phyloP scores from a whole-genome alignment of 257 asterid species.

The Nicotiana benthamiana region DNA sequence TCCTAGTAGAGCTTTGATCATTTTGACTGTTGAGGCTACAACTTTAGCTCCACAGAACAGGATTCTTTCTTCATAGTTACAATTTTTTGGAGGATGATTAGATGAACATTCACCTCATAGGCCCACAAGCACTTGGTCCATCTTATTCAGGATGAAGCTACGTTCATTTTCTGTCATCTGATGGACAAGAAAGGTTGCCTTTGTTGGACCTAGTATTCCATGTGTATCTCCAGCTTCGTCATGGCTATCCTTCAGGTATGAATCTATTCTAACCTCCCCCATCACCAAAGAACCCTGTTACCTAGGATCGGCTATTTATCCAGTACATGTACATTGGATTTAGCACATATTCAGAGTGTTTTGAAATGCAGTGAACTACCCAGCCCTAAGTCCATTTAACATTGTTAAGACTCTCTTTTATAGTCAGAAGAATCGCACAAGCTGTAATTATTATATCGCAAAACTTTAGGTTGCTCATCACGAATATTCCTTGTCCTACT shows the following conservation, averaged over 20 bases:
- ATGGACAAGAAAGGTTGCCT: not conserved
- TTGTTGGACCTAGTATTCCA: not conserved
- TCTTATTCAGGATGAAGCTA: not conserved
- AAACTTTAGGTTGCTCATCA: not conserved
- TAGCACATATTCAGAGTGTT: not conserved
- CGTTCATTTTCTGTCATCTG: not conserved
- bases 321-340: not conserved
- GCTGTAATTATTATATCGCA: not conserved
- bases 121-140: not conserved
- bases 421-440: not conserved
- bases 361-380: not conserved
- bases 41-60: constrained; percentile 4
- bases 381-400: not conserved
- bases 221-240: not conserved
- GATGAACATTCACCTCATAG: not conserved
- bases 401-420: not conserved
- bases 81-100: not conserved
- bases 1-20: not conserved
- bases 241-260: not conserved
- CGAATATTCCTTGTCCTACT: not conserved
- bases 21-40: not conserved
- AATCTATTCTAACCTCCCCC: not conserved
- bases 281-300: not conserved
- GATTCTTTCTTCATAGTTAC: not conserved
- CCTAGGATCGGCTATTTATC: not conserved